Evolutionary conservation across 2,329 filamentous ascomycete genomes (phyloP).

Genomic region (Sclerotinia borealis): DNA sequence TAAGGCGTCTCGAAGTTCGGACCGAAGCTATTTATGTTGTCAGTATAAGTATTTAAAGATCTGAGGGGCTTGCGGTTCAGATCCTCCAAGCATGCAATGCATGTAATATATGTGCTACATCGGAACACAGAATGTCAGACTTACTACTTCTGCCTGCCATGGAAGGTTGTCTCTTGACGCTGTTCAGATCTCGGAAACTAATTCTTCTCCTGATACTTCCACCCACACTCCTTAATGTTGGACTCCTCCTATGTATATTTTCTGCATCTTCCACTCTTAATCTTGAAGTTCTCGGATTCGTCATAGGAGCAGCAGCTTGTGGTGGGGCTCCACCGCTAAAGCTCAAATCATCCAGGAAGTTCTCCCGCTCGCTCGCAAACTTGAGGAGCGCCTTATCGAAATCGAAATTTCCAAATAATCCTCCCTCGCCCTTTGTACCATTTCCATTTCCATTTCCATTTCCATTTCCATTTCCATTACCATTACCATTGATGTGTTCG

Average conservation of each 20-base stretch:
- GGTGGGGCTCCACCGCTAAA: constrained; percentile 73
- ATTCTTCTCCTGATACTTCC: constrained; percentile 90
- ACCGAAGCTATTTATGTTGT: constrained; percentile 48
- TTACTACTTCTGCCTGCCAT: constrained; percentile 63
- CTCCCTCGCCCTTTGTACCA: constrained; percentile 16
- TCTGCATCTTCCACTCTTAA: constrained; percentile 69
- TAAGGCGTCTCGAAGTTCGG: constrained; percentile 80
- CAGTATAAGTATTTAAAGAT: constrained; percentile 12
- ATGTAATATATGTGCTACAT: constrained; percentile 10
- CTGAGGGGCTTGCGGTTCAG: constrained; percentile 4
- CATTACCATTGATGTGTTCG: no score
- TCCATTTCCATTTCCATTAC: neutral
- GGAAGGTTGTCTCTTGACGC: constrained; percentile 79
- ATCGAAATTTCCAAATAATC: constrained; percentile 62
- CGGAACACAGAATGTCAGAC: constrained; percentile 32
- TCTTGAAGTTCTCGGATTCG: constrained; percentile 74
- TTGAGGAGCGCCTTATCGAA: constrained; percentile 91
- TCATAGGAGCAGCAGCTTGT: constrained; percentile 62
- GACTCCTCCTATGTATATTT: constrained; percentile 38
- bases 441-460: constrained; percentile 19
- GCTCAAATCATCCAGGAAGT: constrained; percentile 85
- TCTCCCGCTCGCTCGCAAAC: constrained; percentile 91
- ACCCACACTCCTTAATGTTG: constrained; percentile 44
- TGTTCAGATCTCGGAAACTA: constrained; percentile 92
- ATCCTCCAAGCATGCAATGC: constrained; percentile 3